These are phyloP conservation scores for Ophiosphaerella herpotricha DNA, from an alignment of 2,329 filamentous ascomycete species.

Conservation along the genomic window DNA sequence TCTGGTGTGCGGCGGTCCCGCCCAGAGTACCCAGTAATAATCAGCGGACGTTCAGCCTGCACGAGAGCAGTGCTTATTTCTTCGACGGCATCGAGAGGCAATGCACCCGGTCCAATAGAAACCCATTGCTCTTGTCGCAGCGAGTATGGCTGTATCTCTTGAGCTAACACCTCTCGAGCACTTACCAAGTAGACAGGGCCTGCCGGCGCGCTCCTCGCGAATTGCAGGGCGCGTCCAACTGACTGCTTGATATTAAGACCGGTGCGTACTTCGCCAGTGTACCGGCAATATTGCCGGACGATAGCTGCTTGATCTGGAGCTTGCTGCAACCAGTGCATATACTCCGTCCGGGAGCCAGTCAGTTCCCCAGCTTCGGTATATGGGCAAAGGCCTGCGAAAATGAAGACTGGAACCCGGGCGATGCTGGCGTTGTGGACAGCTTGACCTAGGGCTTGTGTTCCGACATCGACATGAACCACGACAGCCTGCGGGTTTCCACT, in stretches of 20 bases:
- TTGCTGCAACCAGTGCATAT: constrained; percentile 53
- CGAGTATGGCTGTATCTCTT: constrained; percentile 17
- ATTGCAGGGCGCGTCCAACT: constrained; percentile 32
- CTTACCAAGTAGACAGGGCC: constrained; percentile 25
- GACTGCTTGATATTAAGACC: constrained; percentile 33
- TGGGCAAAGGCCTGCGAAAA: constrained; percentile 54
- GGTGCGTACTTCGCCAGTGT: constrained; percentile 34
- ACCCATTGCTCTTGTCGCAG: constrained; percentile 22
- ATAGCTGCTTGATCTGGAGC: constrained; percentile 50
- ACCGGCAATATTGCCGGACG: constrained; percentile 38
- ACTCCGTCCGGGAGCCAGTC: constrained; percentile 41
- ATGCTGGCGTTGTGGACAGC: constrained; percentile 64
- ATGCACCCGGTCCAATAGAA: constrained; percentile 18
- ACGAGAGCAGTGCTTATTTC: constrained; percentile 14
- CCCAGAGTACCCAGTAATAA: constrained; percentile 28
- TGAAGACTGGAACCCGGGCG: constrained; percentile 37
- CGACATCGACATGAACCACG: constrained; percentile 72
- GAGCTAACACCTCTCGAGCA: constrained; percentile 20
- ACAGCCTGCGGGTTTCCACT: constrained; percentile 73
- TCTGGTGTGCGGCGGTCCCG: constrained; percentile 10
- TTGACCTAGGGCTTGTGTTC: constrained; percentile 72
- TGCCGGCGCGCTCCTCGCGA: constrained; percentile 29
- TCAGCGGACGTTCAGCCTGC: constrained; percentile 16
- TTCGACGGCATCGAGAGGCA: constrained; percentile 14
- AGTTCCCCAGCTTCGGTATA: constrained; percentile 53